Evolutionary conservation across 2,329 filamentous ascomycete species (phyloP).

Genomic region (Monosporascus ibericus): DNA sequence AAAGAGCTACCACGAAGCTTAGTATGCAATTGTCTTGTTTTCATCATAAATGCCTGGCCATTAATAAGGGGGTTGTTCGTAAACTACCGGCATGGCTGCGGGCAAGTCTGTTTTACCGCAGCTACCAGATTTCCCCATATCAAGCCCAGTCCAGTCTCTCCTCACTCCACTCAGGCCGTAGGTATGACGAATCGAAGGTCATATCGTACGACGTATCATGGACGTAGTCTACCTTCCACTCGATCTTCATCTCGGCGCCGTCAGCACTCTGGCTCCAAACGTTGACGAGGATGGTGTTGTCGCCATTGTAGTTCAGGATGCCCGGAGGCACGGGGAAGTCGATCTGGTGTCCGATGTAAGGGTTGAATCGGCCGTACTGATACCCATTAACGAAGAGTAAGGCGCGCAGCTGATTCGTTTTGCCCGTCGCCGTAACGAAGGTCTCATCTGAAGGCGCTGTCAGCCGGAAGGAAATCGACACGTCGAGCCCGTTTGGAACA

Average conservation of each 20-base stretch:
- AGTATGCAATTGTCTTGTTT: too few species aligned
- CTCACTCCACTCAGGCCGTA: constrained; percentile 46
- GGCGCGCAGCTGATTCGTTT: constrained; percentile 37
- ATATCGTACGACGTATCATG: constrained; percentile 47
- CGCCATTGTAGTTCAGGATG: constrained; percentile 49
- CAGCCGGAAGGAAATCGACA: constrained; percentile 50
- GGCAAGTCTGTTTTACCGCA: too few species aligned
- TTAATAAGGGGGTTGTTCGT: too few species aligned
- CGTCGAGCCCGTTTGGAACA: constrained; percentile 46
- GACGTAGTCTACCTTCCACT: constrained; percentile 48
- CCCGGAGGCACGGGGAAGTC: constrained; percentile 55
- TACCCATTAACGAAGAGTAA: constrained; percentile 61
- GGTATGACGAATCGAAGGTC: constrained; percentile 37
- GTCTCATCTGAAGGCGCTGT: constrained; percentile 36
- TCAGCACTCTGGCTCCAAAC: constrained; percentile 53
- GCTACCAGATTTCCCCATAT: neutral
- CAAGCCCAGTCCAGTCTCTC: constrained; percentile 31
- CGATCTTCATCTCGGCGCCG: constrained; percentile 42
- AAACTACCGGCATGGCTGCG: too few species aligned
- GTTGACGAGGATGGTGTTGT: constrained; percentile 51
- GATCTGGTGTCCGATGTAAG: constrained; percentile 55
- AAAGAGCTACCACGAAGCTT: too few species aligned
- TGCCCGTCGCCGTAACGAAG: constrained; percentile 25
- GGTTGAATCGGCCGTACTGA: constrained; percentile 55
- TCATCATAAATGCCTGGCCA: too few species aligned